Base-by-base conservation (phyloP, 2,329 filamentous ascomycete species). In the Westerdykella sp. region DNA sequence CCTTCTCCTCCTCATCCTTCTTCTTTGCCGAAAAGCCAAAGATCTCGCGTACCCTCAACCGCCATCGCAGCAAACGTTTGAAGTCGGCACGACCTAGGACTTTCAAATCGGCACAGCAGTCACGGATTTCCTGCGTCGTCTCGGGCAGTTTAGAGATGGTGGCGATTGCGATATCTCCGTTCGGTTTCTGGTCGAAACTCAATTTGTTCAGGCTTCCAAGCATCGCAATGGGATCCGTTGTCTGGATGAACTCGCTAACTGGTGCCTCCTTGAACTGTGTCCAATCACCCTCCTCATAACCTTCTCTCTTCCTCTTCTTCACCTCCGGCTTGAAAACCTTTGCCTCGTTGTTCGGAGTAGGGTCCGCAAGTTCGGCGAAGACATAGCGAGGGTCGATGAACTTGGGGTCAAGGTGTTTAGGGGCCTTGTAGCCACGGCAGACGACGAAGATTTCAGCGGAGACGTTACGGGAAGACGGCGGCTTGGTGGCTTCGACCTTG, bases 371-470 rank as follows among this genome's bases (percentile, higher is more conserved):
- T 66, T 98, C 93, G 25, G 90, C 90, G 60, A 98, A 98, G 23
- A 97, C 93, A 44, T 85, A 81, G 52, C 81, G 81, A 5, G 93
- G 81, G 60, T 98, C 93, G 41, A 98, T 75, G 65, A 98, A 94
- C 54, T 87, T 87, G 9, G 91, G 89, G 60, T 98, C 93, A 46
- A 98, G 80, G 50, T 82, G 79, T 71, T 96, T 97, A 3, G 93
- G 93, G 0, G 91, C 91, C 71, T 96, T 97, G 75, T 82, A 98
- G 15, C 91, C 93, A 53, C 84, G 81, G 70, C 91, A 97, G 28
- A 98, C 93, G 51, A 97, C 91, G 73, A 98, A 98, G 34, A 97
- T 97, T 74, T 98, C 93, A 53, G 93, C 93, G 6, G 89, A 96
- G 41, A 98, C 91, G 60, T 95, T 96, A 73, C 93, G 79, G 7